These are phyloP conservation scores for Aeschynomene evenia DNA, from an alignment of 306 rosid genomes.

Conservation along the genomic window DNA sequence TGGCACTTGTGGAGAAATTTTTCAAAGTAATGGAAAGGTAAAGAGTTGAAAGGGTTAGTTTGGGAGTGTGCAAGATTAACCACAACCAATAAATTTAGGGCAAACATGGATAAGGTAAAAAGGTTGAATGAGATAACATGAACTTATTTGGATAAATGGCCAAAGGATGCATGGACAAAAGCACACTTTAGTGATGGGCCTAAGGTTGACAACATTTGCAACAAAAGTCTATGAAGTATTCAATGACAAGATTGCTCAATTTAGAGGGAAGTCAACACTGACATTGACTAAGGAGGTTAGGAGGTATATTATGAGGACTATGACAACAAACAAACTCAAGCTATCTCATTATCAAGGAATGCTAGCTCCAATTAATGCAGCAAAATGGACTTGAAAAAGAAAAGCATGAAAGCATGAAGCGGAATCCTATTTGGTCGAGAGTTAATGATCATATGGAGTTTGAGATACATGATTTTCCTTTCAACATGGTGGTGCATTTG, in stretches of 20 bases:
- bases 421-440: too few relatives aligned
- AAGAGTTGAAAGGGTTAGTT: too few relatives aligned
- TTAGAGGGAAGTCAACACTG: background rate
- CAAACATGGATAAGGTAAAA: background rate
- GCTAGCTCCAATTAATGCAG: background rate
- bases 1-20: too few relatives aligned
- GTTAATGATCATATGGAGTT: too few relatives aligned
- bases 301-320: background rate
- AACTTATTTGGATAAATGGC: background rate
- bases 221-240: background rate
- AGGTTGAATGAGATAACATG: background rate
- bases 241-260: background rate
- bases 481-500: too few relatives aligned
- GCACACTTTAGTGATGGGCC: background rate
- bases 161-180: background rate
- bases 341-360: too few relatives aligned
- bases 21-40: too few relatives aligned
- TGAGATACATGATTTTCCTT: too few relatives aligned
- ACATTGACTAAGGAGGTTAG: background rate
- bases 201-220: background rate
- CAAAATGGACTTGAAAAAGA: background rate
- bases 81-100: background rate
- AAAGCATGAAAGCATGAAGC: too few relatives aligned
- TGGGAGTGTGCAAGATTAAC: background rate
- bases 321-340: background rate